These are phyloP conservation scores for Mycena epipterygia DNA, from an alignment of 768 basidiomycete genomes.

Conservation along the genomic window DNA sequence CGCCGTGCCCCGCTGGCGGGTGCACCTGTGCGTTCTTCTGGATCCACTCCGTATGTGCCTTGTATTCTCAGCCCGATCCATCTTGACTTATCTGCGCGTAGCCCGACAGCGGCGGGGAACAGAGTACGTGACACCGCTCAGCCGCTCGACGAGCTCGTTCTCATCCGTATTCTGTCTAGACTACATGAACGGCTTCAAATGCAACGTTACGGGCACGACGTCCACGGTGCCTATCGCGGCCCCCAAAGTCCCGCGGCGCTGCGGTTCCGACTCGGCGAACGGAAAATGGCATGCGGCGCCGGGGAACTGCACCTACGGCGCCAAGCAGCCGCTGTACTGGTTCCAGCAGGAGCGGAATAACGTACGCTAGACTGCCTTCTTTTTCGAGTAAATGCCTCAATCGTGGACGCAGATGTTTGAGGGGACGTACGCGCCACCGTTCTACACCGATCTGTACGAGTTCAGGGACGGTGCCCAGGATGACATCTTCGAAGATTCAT, in stretches of 20 bases:
- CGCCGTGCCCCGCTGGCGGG: constrained; percentile 72
- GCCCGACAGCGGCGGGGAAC: constrained; percentile 71
- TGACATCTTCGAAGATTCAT: constrained; percentile 78
- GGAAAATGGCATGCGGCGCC: constrained; percentile 57
- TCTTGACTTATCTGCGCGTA: constrained; percentile 12
- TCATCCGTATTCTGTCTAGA: constrained; percentile 47
- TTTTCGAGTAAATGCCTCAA: background rate
- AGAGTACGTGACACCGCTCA: constrained; percentile 60
- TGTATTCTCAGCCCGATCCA: background rate
- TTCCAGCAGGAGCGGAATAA: constrained; percentile 73
- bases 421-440: constrained; percentile 69
- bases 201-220: constrained; percentile 68
- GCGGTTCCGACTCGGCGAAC: constrained; percentile 69
- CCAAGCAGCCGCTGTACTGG: constrained; percentile 79
- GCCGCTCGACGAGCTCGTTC: constrained; percentile 7
- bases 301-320: constrained; percentile 80
- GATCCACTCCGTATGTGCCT: constrained; percentile 68
- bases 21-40: constrained; percentile 84
- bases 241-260: constrained; percentile 73
- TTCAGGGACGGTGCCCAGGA: constrained; percentile 80
- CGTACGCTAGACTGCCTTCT: constrained; percentile 54
- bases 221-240: constrained; percentile 66
- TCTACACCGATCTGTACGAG: constrained; percentile 79
- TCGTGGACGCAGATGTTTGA: constrained; percentile 69
- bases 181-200: constrained; percentile 84